Evolutionary conservation across 2,329 filamentous ascomycete species (phyloP), one percentile per base, ranked within the genome.

Genomic region (Alternaria atra): DNA sequence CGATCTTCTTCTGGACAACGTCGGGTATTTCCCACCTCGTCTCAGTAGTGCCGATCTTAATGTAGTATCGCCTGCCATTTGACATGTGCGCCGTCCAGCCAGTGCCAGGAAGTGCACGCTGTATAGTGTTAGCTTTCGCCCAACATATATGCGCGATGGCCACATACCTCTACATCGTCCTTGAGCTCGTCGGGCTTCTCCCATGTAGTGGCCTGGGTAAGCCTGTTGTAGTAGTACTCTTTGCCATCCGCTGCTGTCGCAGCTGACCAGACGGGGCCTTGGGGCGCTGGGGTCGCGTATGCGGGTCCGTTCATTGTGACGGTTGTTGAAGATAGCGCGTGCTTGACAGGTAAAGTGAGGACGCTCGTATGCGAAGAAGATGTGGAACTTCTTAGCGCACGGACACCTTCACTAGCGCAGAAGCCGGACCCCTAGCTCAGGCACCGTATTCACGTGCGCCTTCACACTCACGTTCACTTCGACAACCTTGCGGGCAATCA

Each of bases 21-120:
- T 93, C 91, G 57, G 95, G 95, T 86, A 97, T 94, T 73, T 94
- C 91, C 95, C 95, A 99, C 32, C 91, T 93, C 78, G 93, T 98
- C 81, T 93, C 87, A 80, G 94, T 94, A 44, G 92, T 94, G 79
- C 96, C 91, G 34, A 90, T 91, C 79, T 99, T 95, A 79, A 94
- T 94, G 72, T 93, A 99, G 81, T 99, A 99, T 76, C 94, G 92
- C 72, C 90, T 89, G 47, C 94, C 95, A 66, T 92, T 91, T 64
- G 93, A 89, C 23, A 92, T 39, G 42, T 90, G 27, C 90, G 97
- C 93, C 74, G 94, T 95, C 93, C 94, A 99, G 66, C 92, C 91
- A 70, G 95, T 91, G 71, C 90, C 90, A 52, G 90, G 86, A 48
- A 96, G 85, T 55, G 92, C 92, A 75, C 91, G 91, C 92, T 94